Percentiles rank a stretch among this genome's conserved stretches.
These are phyloP conservation scores for Alternaria novae-zelandiae DNA, from an alignment of 2,329 filamentous ascomycete species.

Conservation along the genomic window DNA sequence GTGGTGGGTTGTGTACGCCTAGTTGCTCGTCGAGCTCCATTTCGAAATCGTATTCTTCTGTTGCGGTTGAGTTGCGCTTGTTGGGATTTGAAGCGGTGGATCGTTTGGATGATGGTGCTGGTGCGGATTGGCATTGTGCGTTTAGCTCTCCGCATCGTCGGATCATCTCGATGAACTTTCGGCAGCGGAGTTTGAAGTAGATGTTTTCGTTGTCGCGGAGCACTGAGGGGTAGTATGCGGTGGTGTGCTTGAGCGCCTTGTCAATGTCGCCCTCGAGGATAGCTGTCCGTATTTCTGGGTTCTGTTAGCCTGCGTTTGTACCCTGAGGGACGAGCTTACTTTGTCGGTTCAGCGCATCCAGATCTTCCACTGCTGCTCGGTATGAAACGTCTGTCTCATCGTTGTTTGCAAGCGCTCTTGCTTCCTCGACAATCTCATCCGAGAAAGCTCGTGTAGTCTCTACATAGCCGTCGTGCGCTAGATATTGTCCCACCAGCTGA, in stretches of 20 bases:
- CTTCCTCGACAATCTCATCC: constrained; percentile 77
- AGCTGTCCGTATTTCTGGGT: constrained; percentile 78
- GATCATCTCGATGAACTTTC: constrained; percentile 91
- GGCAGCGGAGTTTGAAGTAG: constrained; percentile 84
- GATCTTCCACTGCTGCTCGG: constrained; percentile 76
- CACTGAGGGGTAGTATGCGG: constrained; percentile 78
- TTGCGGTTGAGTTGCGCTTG: constrained; percentile 48
- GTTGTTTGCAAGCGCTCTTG: constrained; percentile 70
- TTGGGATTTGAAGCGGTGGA: constrained; percentile 33
- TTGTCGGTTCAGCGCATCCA: constrained; percentile 86
- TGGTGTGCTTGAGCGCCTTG: constrained; percentile 81
- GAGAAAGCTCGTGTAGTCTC: constrained; percentile 91
- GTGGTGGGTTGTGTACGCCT: constrained; percentile 40
- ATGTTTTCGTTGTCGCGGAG: constrained; percentile 82
- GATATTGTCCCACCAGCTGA: constrained; percentile 82
- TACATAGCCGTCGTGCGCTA: constrained; percentile 94
- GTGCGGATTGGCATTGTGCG: constrained; percentile 31
- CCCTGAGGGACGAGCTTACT: constrained; percentile 59
- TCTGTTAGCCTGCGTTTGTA: constrained; percentile 9
- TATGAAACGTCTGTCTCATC: constrained; percentile 56
- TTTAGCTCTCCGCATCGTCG: constrained; percentile 52
- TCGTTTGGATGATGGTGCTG: constrained; percentile 38
- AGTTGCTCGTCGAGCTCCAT: constrained; percentile 63
- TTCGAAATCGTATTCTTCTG: constrained; percentile 61
- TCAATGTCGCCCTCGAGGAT: constrained; percentile 94